phyloP scores from a whole-genome alignment of 75 land plant species.

The Cupressus sempervirens region DNA sequence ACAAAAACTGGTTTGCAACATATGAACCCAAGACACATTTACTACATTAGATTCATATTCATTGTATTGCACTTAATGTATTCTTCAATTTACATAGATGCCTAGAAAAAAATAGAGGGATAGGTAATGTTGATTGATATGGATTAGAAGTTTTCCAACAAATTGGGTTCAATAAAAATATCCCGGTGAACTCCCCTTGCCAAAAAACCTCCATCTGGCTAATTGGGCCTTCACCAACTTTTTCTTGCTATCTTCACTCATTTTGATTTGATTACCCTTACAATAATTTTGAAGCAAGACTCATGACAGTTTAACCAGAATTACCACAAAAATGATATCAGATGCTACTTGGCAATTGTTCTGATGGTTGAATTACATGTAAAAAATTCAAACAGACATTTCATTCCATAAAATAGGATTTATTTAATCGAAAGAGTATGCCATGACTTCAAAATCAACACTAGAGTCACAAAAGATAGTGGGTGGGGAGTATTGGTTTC shows the following conservation, averaged over 20 bases:
- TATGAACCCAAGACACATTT: not conserved
- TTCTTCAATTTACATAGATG: not conserved
- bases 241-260: too few species aligned
- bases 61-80: not conserved
- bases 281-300: not conserved
- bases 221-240: too few species aligned
- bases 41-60: too few species aligned
- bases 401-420: too few species aligned
- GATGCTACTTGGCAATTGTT: not conserved
- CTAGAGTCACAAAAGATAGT: not conserved
- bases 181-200: slow-evolving; percentile 44
- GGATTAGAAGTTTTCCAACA: too few species aligned
- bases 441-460: not conserved
- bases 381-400: not conserved
- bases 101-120: not conserved
- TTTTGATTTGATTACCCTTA: too few species aligned
- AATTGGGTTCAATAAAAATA: not conserved
- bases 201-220: too few species aligned
- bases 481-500: not conserved
- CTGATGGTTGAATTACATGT: not conserved
- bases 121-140: too few species aligned
- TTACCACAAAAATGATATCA: not conserved
- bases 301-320: not conserved
- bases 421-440: not conserved
- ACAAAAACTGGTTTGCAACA: not conserved